These are phyloP conservation scores for Leishmania tropica DNA, from an alignment of 208 protist genomes.

Conservation along the genomic window DNA sequence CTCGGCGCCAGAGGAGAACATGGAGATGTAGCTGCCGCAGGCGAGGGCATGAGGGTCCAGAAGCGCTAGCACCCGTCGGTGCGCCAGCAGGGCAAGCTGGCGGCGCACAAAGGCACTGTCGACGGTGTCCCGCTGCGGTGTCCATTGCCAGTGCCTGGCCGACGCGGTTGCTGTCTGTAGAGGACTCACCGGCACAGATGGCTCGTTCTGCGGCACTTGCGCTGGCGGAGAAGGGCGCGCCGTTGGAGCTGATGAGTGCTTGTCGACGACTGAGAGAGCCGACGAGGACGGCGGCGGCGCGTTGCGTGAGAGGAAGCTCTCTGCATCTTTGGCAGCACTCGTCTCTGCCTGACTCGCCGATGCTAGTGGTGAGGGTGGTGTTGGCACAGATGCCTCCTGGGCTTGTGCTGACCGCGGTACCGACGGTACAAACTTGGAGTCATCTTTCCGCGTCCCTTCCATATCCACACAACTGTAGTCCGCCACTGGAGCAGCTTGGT, in stretches of 20 bases:
- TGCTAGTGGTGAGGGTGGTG: background rate
- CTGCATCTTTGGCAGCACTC: background rate
- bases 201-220: background rate
- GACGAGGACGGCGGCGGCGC: background rate
- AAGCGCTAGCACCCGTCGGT: slow-evolving; percentile 4
- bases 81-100: slow-evolving; percentile 4
- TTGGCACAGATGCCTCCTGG: background rate
- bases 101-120: slow-evolving; percentile 6
- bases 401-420: background rate
- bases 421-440: background rate
- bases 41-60: slow-evolving; percentile 19
- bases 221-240: background rate
- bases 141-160: background rate
- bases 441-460: background rate
- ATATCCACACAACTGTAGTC: slow-evolving; percentile 15
- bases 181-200: background rate
- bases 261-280: background rate
- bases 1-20: slow-evolving; percentile 41
- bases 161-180: background rate
- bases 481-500: background rate
- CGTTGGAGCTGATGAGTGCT: background rate
- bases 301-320: background rate
- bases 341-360: background rate
- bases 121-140: background rate
- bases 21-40: slow-evolving; percentile 38